These are phyloP conservation scores for Apiospora kogelbergensis DNA, from an alignment of 2,329 filamentous ascomycete species.

Conservation along the genomic window DNA sequence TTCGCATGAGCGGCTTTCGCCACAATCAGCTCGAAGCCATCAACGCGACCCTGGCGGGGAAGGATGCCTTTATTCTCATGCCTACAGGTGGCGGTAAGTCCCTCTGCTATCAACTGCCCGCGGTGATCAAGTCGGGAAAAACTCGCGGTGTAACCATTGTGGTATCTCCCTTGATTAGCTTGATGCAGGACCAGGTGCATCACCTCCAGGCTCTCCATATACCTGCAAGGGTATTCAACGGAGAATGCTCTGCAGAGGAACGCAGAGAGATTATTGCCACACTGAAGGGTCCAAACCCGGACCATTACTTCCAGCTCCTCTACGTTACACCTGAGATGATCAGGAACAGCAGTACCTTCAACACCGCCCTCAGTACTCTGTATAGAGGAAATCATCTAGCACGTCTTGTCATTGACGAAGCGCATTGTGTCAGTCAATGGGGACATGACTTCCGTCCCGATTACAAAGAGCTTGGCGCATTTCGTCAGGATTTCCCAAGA, in stretches of 20 bases:
- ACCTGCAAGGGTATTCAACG: slow-evolving; percentile 78
- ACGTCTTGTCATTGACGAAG: slow-evolving; percentile 93
- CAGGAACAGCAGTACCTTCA: slow-evolving; percentile 72
- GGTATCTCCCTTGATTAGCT: slow-evolving; percentile 87
- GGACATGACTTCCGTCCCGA: slow-evolving; percentile 97
- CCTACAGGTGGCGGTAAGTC: slow-evolving; percentile 97
- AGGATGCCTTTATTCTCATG: slow-evolving; percentile 95
- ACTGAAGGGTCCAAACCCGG: slow-evolving; percentile 63
- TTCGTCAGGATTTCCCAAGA: slow-evolving; percentile 69
- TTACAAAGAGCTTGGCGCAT: slow-evolving; percentile 80
- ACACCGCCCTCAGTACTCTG: slow-evolving; percentile 65
- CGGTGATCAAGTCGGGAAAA: slow-evolving; percentile 76
- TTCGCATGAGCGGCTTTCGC: slow-evolving; percentile 83
- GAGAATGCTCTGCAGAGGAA: slow-evolving; percentile 65
- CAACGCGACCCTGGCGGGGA: slow-evolving; percentile 83
- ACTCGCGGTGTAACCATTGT: slow-evolving; percentile 89
- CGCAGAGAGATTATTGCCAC: slow-evolving; percentile 65
- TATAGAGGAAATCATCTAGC: slow-evolving; percentile 73
- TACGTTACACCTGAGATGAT: slow-evolving; percentile 99
- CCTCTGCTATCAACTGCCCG: slow-evolving; percentile 92
- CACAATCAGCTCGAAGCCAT: slow-evolving; percentile 93
- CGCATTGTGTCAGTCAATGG: slow-evolving; percentile 99
- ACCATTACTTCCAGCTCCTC: slow-evolving; percentile 79
- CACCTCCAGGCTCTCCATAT: slow-evolving; percentile 76
- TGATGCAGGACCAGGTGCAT: slow-evolving; percentile 96